Evolutionary conservation across 768 basidiomycete genomes (phyloP).

Genomic region (Podaxis sp.): DNA sequence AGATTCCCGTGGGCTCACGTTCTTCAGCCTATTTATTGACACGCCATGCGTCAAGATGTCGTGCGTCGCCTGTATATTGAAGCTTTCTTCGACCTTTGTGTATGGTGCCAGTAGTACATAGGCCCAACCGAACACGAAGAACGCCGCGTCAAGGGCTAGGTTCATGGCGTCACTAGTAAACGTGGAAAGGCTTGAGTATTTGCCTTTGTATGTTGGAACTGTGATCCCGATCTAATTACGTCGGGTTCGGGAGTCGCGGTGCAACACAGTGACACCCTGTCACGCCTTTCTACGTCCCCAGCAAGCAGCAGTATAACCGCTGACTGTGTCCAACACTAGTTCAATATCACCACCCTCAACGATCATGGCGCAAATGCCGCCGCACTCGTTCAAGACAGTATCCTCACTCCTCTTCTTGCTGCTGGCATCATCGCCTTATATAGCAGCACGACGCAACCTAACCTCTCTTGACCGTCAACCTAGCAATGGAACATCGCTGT

Average conservation of each 20-base stretch:
- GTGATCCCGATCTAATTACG: neutral
- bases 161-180: constrained; percentile 20
- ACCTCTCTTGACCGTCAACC: neutral
- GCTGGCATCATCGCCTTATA: neutral
- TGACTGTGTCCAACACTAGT: neutral
- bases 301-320: too few species aligned
- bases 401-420: constrained; percentile 3
- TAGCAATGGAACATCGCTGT: constrained; percentile 6
- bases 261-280: neutral
- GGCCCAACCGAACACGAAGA: constrained; percentile 51
- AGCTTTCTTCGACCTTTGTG: constrained; percentile 97
- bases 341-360: neutral
- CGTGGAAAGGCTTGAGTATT: neutral
- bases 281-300: neutral
- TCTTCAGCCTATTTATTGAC: constrained; percentile 35
- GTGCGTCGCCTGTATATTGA: constrained; percentile 89
- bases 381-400: neutral
- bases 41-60: constrained; percentile 84
- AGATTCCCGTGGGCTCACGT: constrained; percentile 40
- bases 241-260: neutral
- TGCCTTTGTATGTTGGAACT: neutral
- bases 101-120: constrained; percentile 84
- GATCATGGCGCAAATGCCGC: constrained; percentile 3
- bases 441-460: neutral
- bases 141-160: constrained; percentile 44